A percentile compares a stretch with the other conserved stretches of the same genome.
phyloP scores from a whole-genome alignment of 106 monocot species.

The Vanilla planifolia region DNA sequence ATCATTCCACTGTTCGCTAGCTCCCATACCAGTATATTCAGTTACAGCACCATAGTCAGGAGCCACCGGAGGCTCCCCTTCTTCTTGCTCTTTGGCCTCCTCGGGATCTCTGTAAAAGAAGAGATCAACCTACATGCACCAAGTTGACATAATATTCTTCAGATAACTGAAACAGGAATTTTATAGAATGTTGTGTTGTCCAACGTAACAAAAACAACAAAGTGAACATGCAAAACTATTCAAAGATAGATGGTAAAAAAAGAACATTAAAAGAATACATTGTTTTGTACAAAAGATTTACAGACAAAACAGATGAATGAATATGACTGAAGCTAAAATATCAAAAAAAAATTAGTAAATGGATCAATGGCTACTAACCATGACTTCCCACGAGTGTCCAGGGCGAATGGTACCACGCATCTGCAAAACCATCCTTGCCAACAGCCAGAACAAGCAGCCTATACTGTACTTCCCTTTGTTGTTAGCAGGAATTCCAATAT shows the following conservation, averaged over 20 bases:
- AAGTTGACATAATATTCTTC: background rate
- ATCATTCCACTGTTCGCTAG: constrained; percentile 27
- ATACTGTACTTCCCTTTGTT: constrained; percentile 65
- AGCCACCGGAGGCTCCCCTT: constrained; percentile 37
- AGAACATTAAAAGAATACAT: background rate
- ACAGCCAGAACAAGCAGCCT: constrained; percentile 56
- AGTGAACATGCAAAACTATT: too few species aligned
- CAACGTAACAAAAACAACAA: background rate
- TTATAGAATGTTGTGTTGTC: too few species aligned
- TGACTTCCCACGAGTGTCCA: constrained; percentile 61
- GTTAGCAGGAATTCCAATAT: constrained; percentile 68
- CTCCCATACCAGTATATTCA: constrained; percentile 22
- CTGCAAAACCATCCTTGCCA: constrained; percentile 62
- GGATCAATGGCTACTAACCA: constrained; percentile 38
- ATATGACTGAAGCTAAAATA: background rate
- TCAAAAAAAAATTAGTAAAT: background rate
- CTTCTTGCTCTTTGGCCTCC: constrained; percentile 72
- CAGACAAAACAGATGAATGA: too few species aligned
- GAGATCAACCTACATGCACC: constrained; percentile 55
- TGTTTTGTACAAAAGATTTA: too few species aligned
- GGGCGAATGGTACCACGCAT: constrained; percentile 56
- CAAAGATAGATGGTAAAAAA: too few species aligned
- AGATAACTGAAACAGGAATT: too few species aligned
- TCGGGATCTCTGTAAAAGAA: constrained; percentile 88
- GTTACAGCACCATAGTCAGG: constrained; percentile 46